These are phyloP conservation scores for Macrolepiota dolichaula DNA, from an alignment of 768 basidiomycete genomes.

Conservation along the genomic window DNA sequence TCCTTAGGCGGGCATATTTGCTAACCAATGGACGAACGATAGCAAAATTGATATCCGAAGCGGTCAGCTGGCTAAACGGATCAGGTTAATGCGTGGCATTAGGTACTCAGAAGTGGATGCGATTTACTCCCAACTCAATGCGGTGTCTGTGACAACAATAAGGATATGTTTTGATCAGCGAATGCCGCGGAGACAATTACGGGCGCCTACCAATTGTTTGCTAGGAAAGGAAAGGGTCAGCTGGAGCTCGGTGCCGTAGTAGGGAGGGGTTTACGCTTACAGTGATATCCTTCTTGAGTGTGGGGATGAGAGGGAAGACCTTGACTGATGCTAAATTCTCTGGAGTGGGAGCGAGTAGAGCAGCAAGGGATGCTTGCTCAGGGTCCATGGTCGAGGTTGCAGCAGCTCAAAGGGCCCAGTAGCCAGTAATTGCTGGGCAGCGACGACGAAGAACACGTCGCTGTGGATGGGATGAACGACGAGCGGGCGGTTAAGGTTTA, in stretches of 20 bases:
- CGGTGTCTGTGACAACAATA: slow-evolving; percentile 45
- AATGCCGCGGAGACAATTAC: slow-evolving; percentile 4
- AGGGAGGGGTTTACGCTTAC: slow-evolving; percentile 35
- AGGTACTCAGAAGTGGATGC: not conserved
- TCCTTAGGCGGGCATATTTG: slow-evolving; percentile 76
- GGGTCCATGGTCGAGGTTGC: slow-evolving; percentile 31
- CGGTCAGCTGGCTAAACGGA: slow-evolving; percentile 64
- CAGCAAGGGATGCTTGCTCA: slow-evolving; percentile 31
- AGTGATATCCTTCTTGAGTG: slow-evolving; percentile 64
- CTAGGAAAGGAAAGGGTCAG: slow-evolving; percentile 28
- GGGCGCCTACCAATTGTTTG: slow-evolving; percentile 39
- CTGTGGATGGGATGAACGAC: not conserved
- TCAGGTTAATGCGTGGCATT: not conserved
- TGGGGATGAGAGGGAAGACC: slow-evolving; percentile 80
- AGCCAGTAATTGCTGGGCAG: no score
- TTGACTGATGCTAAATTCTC: slow-evolving; percentile 60
- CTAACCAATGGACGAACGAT: slow-evolving; percentile 73
- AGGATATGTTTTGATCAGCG: slow-evolving; percentile 14
- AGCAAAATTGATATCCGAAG: slow-evolving; percentile 79
- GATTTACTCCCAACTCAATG: slow-evolving; percentile 78
- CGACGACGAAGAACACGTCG: no score
- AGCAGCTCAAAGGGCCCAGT: not conserved
- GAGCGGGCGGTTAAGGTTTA: not conserved
- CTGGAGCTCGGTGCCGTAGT: not conserved
- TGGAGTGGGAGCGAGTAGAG: slow-evolving; percentile 50